Evolutionary conservation across 2,329 filamentous ascomycete genomes (phyloP), one percentile per base, ranked within the genome.

Genomic region (Fusarium sp.): DNA sequence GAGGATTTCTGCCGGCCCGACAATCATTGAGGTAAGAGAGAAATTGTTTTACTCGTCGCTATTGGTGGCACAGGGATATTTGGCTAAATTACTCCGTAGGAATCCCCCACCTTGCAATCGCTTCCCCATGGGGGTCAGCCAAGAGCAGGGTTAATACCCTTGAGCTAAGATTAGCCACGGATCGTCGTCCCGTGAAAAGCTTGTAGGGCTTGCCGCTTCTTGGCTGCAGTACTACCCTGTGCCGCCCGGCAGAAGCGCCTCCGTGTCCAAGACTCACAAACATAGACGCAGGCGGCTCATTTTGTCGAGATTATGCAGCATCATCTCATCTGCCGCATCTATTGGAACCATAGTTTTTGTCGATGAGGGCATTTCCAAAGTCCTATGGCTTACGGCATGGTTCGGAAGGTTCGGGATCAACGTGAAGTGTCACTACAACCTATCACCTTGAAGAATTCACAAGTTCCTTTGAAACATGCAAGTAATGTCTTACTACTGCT

Each of bases 341-440:
- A 20, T 27, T 31, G 55, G 24, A n/a, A 51, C 57, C 33, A 38
- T 16, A 40, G 20, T 20, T 57, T 31, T 65, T 49, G 9, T 44
- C 14, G 27, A 33, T 53, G 31, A 35, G 33, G 10, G 22, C 29
- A 38, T 6, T 56, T 57, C 14, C 44, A n/a, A 20, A 59, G 6
- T 29, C 24, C 27, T 40, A 20, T 33, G 29, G 36, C n/a, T 14
- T 31, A 42, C 20, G 53, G 42, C 42, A 66, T 64, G 64, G 64
- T 58, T 64, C 67, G 64, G 67, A 64, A 56, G 38, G 17, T 22
- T 67, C 68, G 68, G 68, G 68, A 70, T 64, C 51, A 55, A 58
- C 17, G 17, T 46, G 36, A 29, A 27, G 35, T 56, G 46, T 38
- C 38, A 59, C 61, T 46, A 35, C 56, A 16, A 40, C 61, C 56